Conservation (phyloP, 2,329 filamentous ascomycete genomes). For the Diaporthe humulicola region DNA sequence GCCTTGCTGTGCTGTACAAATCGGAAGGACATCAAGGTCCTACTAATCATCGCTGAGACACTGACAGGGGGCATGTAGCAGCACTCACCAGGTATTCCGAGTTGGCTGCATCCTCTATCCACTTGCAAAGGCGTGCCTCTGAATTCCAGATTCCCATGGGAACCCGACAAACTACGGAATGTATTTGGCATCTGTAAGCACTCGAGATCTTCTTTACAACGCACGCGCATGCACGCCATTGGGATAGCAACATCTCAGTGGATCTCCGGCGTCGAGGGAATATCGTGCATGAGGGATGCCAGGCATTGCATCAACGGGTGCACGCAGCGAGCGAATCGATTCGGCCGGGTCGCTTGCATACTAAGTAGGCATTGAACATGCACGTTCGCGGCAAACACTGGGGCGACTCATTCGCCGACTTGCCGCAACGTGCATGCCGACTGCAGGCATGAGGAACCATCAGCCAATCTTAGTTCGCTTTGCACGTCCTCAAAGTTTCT, state of each 20-base stretch:
- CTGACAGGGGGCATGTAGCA: not conserved
- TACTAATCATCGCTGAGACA: not conserved
- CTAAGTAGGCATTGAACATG: too few species aligned
- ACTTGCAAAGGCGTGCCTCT: not conserved
- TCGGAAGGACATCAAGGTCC: not conserved
- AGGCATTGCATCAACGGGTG: not conserved
- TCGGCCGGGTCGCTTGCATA: not conserved
- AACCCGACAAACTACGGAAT: not conserved
- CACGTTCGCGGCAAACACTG: slow-evolving; percentile 5
- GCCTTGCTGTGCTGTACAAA: not conserved
- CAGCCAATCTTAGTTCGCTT: not conserved
- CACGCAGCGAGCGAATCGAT: not conserved
- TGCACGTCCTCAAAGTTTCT: not conserved
- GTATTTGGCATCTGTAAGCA: not conserved
- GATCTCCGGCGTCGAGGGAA: not conserved
- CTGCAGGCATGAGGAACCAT: not conserved
- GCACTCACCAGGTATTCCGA: not conserved
- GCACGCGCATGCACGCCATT: not conserved
- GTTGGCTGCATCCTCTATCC: not conserved
- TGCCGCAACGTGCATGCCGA: not conserved
- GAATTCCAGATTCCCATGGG: not conserved
- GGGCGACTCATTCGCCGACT: slow-evolving; percentile 15
- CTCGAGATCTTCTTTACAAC: not conserved
- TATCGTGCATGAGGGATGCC: not conserved
- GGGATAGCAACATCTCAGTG: not conserved